Evolutionary conservation across 768 basidiomycete species (phyloP).

Genomic region (Dioszegia crocea): DNA sequence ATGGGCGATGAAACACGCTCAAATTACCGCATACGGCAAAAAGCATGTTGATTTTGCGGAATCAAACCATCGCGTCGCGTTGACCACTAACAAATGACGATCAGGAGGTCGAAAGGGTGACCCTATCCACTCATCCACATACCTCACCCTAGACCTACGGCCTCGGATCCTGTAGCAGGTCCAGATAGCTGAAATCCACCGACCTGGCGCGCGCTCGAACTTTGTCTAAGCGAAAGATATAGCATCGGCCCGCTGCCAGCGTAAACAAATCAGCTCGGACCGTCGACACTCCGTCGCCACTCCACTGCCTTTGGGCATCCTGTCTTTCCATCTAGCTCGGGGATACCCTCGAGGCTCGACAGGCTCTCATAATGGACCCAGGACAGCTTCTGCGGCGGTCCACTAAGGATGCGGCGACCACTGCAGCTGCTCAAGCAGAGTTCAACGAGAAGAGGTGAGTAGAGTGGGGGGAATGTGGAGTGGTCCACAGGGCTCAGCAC

Average conservation of each 20-base stretch:
- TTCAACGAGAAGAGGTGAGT: slow-evolving; percentile 88
- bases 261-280: neutral
- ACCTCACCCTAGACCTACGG: too few relatives aligned
- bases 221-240: too few relatives aligned
- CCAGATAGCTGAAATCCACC: too few relatives aligned
- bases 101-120: neutral
- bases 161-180: too few relatives aligned
- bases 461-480: too few relatives aligned
- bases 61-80: neutral
- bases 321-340: neutral
- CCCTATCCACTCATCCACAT: too few relatives aligned
- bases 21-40: too few relatives aligned
- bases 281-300: neutral
- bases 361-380: slow-evolving; percentile 38
- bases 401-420: slow-evolving; percentile 65
- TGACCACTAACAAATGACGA: neutral
- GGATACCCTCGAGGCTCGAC: neutral
- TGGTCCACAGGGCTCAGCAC: too few relatives aligned
- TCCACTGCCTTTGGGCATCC: neutral
- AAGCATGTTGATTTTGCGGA: neutral
- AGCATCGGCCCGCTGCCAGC: too few relatives aligned
- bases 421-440: slow-evolving; percentile 86
- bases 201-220: too few relatives aligned
- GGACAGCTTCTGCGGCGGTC: slow-evolving; percentile 24
- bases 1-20: neutral